These are phyloP conservation scores for Candida germanica DNA, from an alignment of 805 yeast genomes.

Conservation along the genomic window DNA sequence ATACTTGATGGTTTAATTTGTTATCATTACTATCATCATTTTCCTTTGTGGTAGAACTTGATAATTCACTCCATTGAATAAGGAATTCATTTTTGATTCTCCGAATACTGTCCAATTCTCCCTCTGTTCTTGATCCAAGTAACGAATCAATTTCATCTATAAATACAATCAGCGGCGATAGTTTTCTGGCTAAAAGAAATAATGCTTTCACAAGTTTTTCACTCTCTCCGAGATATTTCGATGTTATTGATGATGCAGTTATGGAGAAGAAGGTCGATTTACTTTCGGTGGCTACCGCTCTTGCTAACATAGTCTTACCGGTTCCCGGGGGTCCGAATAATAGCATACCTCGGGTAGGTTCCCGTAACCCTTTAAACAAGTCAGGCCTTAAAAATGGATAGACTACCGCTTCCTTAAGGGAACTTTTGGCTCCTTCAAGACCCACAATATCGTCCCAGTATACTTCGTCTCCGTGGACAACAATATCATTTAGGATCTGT, in stretches of 20 bases:
- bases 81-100: conserved; percentile 90
- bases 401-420: conserved; percentile 91
- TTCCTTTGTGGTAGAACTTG: conserved; percentile 56
- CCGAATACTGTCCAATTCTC: conserved; percentile 84
- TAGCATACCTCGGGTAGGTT: conserved; percentile 95
- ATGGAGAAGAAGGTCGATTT: conserved; percentile 90
- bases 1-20: conserved; percentile 52
- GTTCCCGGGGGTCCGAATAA: conserved; percentile 99
- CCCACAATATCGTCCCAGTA: conserved; percentile 97
- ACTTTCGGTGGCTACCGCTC: conserved; percentile 95
- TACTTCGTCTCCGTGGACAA: conserved; percentile 86
- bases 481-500: conserved; percentile 84
- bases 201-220: conserved; percentile 90
- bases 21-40: conserved; percentile 46
- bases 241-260: conserved; percentile 79
- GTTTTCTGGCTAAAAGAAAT: conserved; percentile 75
- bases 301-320: conserved; percentile 94
- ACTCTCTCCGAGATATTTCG: conserved; percentile 86
- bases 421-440: conserved; percentile 78
- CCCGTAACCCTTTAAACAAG: conserved; percentile 82
- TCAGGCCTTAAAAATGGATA: conserved; percentile 95
- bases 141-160: conserved; percentile 95
- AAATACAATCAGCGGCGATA: conserved; percentile 91
- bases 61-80: conserved; percentile 91
- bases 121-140: conserved; percentile 69